Percentiles rank a stretch among this genome's conserved stretches.
phyloP scores from a whole-genome alignment of 148 eudicot genomes.

The Cornus florida region DNA sequence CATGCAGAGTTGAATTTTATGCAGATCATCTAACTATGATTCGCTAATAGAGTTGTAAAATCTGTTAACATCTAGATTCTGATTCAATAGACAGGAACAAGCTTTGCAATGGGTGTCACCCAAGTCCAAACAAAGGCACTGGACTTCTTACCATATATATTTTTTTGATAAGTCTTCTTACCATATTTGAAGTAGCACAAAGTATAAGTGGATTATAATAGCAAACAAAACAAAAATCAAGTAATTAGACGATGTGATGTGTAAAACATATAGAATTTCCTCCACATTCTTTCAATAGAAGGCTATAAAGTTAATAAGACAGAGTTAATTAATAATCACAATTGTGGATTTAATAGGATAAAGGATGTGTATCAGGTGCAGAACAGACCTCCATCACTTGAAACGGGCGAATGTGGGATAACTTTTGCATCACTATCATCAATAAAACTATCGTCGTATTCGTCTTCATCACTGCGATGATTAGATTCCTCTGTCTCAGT shows the following conservation, averaged over 20 bases:
- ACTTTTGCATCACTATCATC: conserved; percentile 53
- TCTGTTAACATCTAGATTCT: background rate
- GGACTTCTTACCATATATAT: background rate
- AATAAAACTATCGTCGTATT: conserved; percentile 91
- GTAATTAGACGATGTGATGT: background rate
- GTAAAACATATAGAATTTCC: background rate
- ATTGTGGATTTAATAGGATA: background rate
- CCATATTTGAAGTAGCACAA: background rate
- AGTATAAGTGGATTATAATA: background rate
- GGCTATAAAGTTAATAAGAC: background rate
- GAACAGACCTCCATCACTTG: conserved; percentile 48
- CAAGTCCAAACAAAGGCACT: background rate
- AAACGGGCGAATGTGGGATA: conserved; percentile 42
- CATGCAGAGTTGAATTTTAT: background rate
- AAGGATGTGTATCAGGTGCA: background rate
- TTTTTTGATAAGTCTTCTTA: background rate
- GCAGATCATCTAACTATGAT: background rate
- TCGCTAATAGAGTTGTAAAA: background rate
- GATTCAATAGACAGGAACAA: background rate
- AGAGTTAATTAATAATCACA: background rate
- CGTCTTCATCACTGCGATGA: conserved; percentile 51
- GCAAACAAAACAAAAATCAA: background rate
- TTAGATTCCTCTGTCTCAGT: conserved; percentile 47
- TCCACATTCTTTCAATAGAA: background rate
- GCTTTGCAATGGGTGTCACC: background rate